phyloP scores from a whole-genome alignment of 2,329 filamentous ascomycete species.

The Trichoderma asperellum region DNA sequence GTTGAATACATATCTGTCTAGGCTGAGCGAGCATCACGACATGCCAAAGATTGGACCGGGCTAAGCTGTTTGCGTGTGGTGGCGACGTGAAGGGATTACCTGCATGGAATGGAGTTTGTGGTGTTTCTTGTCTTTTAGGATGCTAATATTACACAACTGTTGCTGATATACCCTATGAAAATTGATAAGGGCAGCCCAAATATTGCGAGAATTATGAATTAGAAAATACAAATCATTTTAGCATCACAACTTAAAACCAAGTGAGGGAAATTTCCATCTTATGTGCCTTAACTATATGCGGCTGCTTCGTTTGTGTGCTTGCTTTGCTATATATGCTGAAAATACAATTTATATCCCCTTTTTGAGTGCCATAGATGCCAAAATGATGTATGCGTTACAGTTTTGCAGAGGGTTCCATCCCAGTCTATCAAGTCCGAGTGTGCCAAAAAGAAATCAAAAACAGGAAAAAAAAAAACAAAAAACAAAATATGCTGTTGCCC shows the following conservation, averaged over 20 bases:
- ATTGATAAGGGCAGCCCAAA: neutral
- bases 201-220: too few relatives aligned
- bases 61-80: slow-evolving; percentile 37
- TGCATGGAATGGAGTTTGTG: slow-evolving; percentile 34
- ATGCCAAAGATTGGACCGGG: slow-evolving; percentile 76
- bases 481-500: slow-evolving; percentile 16
- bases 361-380: slow-evolving; percentile 19
- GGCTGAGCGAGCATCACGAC: slow-evolving; percentile 94
- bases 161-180: neutral
- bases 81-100: neutral
- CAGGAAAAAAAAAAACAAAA: neutral
- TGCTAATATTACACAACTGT: neutral
- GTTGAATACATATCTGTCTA: slow-evolving; percentile 89
- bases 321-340: slow-evolving; percentile 25
- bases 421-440: slow-evolving; percentile 27
- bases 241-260: neutral
- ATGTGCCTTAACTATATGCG: slow-evolving; percentile 6
- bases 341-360: slow-evolving; percentile 23
- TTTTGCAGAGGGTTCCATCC: slow-evolving; percentile 5
- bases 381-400: slow-evolving; percentile 9
- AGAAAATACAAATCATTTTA: neutral
- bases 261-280: neutral
- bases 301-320: slow-evolving; percentile 8
- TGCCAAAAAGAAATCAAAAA: neutral
- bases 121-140: slow-evolving; percentile 33